These are phyloP conservation scores for Aspergillus pseudoterreus DNA, from an alignment of 2,329 filamentous ascomycete species.

Conservation along the genomic window DNA sequence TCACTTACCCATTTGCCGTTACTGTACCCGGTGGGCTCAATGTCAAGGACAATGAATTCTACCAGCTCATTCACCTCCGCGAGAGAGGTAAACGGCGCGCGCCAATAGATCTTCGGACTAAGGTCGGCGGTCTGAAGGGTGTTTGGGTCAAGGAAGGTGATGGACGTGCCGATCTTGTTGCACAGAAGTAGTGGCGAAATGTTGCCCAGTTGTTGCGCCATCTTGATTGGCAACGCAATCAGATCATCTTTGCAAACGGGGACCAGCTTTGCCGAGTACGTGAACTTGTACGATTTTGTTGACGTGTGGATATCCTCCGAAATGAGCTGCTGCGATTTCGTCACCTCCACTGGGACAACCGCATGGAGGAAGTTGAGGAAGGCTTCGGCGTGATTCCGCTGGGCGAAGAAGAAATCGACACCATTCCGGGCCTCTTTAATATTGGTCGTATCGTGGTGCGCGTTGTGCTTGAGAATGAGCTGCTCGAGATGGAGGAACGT, in stretches of 20 bases:
- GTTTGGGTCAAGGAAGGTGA: constrained; percentile 85
- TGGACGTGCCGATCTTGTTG: constrained; percentile 79
- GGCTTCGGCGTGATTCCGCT: constrained; percentile 85
- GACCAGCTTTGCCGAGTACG: constrained; percentile 81
- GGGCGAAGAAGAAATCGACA: constrained; percentile 91
- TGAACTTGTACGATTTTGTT: constrained; percentile 90
- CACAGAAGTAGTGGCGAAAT: constrained; percentile 84
- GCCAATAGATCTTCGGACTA: constrained; percentile 80
- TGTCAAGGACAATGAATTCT: constrained; percentile 93
- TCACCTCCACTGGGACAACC: constrained; percentile 71
- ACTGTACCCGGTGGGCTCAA: constrained; percentile 70
- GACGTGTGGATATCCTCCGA: constrained; percentile 89
- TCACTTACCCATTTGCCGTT: constrained; percentile 59
- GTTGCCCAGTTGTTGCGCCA: constrained; percentile 84
- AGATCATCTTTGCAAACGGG: constrained; percentile 97
- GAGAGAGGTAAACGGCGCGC: constrained; percentile 77
- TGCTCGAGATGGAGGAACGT: constrained; percentile 83
- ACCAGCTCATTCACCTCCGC: constrained; percentile 80
- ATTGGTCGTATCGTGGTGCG: constrained; percentile 90
- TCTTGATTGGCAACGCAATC: constrained; percentile 83
- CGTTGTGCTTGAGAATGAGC: constrained; percentile 89
- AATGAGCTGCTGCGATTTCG: constrained; percentile 89
- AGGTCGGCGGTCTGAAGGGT: constrained; percentile 90
- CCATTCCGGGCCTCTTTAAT: constrained; percentile 97
- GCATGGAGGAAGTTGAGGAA: constrained; percentile 88